Percentiles rank a stretch among this genome's conserved stretches.
Evolutionary conservation across 352 stramenopile genomes (phyloP).

Genomic region (Phytophthora foliorum): DNA sequence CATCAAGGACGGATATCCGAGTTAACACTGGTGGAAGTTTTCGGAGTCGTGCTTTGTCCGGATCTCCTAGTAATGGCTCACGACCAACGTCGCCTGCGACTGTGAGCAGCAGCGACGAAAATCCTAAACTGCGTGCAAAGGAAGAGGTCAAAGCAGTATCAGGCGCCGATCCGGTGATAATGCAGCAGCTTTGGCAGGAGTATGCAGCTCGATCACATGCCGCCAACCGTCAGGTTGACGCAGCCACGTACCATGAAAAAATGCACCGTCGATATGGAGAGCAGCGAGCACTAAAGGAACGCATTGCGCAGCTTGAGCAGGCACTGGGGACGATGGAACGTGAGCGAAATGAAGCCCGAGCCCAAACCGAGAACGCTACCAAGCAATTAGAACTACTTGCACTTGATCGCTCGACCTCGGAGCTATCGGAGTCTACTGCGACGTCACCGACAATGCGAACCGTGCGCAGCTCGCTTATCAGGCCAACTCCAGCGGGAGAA

Average conservation of each 20-base stretch:
- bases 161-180: constrained; percentile 47
- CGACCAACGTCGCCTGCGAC: constrained; percentile 33
- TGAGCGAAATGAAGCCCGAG: constrained; percentile 52
- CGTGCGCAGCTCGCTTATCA: constrained; percentile 16
- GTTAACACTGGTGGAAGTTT: constrained; percentile 35
- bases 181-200: constrained; percentile 73
- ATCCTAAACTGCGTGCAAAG: neutral
- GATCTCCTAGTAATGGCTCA: constrained; percentile 19
- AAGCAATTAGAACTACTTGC: constrained; percentile 31
- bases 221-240: constrained; percentile 49
- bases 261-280: constrained; percentile 82
- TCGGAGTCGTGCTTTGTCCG: constrained; percentile 32
- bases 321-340: constrained; percentile 43
- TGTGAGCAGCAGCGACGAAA: constrained; percentile 8
- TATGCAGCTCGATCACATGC: constrained; percentile 61
- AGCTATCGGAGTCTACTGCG: constrained; percentile 9
- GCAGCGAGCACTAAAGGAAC: constrained; percentile 60
- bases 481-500: constrained; percentile 16
- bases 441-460: constrained; percentile 16
- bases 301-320: constrained; percentile 54
- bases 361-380: constrained; percentile 16
- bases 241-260: constrained; percentile 69
- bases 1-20: constrained; percentile 27
- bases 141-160: constrained; percentile 2
- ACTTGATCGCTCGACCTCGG: constrained; percentile 10